Base-by-base conservation (phyloP, 2,329 filamentous ascomycete genomes). In the Aspergillus sp. region DNA sequence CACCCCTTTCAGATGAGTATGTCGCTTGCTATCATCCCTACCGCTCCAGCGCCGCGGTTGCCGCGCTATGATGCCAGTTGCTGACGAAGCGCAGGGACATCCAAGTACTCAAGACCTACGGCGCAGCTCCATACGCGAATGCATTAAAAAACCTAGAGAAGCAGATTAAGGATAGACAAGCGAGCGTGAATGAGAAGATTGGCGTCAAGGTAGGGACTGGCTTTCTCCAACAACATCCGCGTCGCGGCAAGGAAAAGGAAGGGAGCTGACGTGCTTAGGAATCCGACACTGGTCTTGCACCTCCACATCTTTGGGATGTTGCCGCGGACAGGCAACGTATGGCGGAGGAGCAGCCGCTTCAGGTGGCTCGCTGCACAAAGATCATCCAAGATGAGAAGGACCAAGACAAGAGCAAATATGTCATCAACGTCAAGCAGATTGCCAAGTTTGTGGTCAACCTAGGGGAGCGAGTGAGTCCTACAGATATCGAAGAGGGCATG, bases 341-440 rank as follows among this genome's bases (percentile, higher is more conserved):
- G 95, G 88, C 89, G 63, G 95, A 99, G 79, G 95, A 99, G 79
- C 95, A 99, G 72, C 95, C 95, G 44, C 85, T 98, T 68, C 95
- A 99, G 79, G 95, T 99, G 63, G 95, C 95, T 64, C 86, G 95
- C 72, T 99, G 95, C 84, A 99, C 95, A 59, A 99, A 99, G 84
- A 99, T 99, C 76, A 99, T 99, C 68, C 88, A 92, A 61, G 93
- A 98, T 73, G 93, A 96, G 75, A 93, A 95, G 78, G 93, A 98
- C 74, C 83, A 91, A 60, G 90, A 96, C 63, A 99, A 99, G 86
- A 96, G 90, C 86, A 99, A 98, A 87, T 99, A 99, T 81, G 93
- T 99, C 70, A 99, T 99, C 84, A 99, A 99, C 79, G 93, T 99
- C 68, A 99, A 99, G 83, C 95, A 99, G 78, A 99, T 99, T 70